Evolutionary conservation across 2,329 filamentous ascomycete genomes (phyloP), one percentile per base, ranked within the genome.

Genomic region (Ophiocordyceps sinensis): DNA sequence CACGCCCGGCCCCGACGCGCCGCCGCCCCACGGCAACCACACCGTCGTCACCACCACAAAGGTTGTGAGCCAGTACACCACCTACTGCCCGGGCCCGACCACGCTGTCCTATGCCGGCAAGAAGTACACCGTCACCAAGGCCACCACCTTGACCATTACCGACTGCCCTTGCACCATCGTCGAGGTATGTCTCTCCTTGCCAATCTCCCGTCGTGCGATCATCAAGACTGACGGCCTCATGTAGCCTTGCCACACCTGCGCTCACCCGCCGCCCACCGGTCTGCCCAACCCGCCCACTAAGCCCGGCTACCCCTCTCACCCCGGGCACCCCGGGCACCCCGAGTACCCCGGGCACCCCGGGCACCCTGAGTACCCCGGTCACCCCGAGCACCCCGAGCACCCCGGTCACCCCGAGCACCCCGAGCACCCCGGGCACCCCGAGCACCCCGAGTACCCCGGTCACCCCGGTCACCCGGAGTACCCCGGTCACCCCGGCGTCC

Each of bases 81-180:
- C 64, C 31, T 62, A 55, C 49, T 71, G 67, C 58, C 53, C 61
- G 6, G 52, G 65, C 56, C 66, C 73, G 31, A 75, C 73, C 29
- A 65, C 63, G 47, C 50, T 77, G 48, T 70, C 64, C 47, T 60
- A 70, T 56, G 66, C 66, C 52, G 58, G 59, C 53, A 64, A 68
- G 55, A 62, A 62, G 38, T 77, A 72, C 64, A 67, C 69, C 38
- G 65, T 76, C 50, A 70, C 67, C 40, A 62, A 66, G 54, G 66
- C 74, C 45, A 59, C 71, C 50, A 70, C 68, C 42, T 58, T 77
- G 47, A 75, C 70, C 51, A 67, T 79, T 42, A 66, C 63, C 31
- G 61, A 73, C 54, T 74, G 70, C 58, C 68, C 69, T 43, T 73
- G 70, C 63, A 71, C 69, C 36, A 44, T 62, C 40, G 47, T 51